Evolutionary conservation across 2,329 filamentous ascomycete species (phyloP), one percentile per base, ranked within the genome.

Genomic region (Talaromyces sp.): DNA sequence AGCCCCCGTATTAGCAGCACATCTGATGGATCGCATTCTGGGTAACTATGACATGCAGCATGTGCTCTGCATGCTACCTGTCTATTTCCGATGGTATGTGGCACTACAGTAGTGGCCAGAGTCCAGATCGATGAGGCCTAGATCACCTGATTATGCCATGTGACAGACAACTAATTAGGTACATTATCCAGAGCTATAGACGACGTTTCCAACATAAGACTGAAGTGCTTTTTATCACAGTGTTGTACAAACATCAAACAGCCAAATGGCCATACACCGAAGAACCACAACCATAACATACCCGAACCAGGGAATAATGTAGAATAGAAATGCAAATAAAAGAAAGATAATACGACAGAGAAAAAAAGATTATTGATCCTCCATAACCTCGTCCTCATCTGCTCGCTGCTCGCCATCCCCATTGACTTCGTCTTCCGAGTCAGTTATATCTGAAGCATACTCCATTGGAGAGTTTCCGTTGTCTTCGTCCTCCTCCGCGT

Each of bases 371-470:
- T 59, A 66, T 69, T 67, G 70, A 58, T 75, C 73, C 62, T 73
- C 72, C 73, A 74, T 73, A 45, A 62, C 66, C 52, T 74, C 73
- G 45, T 66, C 64, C 56, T 62, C 62, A 24, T 63, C 62, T 31
- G 22, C 52, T 35, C 37, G 50, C 39, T 49, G 61, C 31, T 63
- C 61, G 19, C 31, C 39, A 37, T 63, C 52, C 24, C 62, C 62
- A 19, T 67, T 64, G 33, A 58, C 66, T 33, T 49, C 63, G 13
- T 63, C 64, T 22, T 67, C 62, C 13, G 66, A 67, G 43, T 61
- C 63, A n/a, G 58, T 11, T 6, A 11, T 2, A 16, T 33, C 49
- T n/a, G 27, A 31, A 3, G 8, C 7, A 31, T 31, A 33, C 6
- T 52, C 49, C 24, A 31, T 27, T 27, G 47, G 47, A 31, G 47